Percentiles rank a stretch among this genome's conserved stretches.
Evolutionary conservation across 306 rosid species (phyloP).

Genomic region (Lotus japonicus): DNA sequence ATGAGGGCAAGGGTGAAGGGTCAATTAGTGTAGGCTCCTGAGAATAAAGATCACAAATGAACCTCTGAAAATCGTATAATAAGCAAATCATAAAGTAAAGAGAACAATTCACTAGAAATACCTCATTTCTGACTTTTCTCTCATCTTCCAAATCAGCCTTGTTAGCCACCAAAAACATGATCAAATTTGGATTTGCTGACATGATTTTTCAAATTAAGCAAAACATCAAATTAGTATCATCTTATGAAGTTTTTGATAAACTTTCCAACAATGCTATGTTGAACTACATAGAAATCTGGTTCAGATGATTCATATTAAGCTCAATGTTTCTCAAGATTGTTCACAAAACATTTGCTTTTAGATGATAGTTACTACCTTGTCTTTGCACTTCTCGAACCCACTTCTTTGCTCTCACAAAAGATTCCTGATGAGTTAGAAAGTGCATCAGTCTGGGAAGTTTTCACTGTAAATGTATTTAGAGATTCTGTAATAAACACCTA

Average conservation of each 20-base stretch:
- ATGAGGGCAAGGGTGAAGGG: background rate
- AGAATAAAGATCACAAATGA: background rate
- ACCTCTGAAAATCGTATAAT: background rate
- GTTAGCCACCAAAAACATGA: slow-evolving; percentile 72
- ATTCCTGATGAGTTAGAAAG: slow-evolving; percentile 52
- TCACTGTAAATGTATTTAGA: background rate
- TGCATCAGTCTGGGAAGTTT: background rate
- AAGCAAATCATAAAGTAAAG: background rate
- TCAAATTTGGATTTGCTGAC: slow-evolving; percentile 68
- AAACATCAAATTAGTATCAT: background rate
- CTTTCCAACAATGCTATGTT: background rate
- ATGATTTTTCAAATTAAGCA: background rate
- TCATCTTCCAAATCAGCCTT: slow-evolving; percentile 66
- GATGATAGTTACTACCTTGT: slow-evolving; percentile 52
- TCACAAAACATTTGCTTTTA: background rate
- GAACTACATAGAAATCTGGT: background rate
- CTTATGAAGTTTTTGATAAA: background rate
- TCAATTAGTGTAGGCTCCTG: background rate
- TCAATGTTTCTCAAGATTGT: background rate
- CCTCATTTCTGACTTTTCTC: slow-evolving; percentile 65
- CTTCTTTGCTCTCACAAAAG: slow-evolving; percentile 70
- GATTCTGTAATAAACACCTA: background rate
- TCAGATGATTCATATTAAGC: background rate
- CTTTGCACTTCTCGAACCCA: slow-evolving; percentile 85
- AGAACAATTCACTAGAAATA: slow-evolving; percentile 16